Conservation (phyloP, 768 basidiomycete species). For the Daedalea quercina region DNA sequence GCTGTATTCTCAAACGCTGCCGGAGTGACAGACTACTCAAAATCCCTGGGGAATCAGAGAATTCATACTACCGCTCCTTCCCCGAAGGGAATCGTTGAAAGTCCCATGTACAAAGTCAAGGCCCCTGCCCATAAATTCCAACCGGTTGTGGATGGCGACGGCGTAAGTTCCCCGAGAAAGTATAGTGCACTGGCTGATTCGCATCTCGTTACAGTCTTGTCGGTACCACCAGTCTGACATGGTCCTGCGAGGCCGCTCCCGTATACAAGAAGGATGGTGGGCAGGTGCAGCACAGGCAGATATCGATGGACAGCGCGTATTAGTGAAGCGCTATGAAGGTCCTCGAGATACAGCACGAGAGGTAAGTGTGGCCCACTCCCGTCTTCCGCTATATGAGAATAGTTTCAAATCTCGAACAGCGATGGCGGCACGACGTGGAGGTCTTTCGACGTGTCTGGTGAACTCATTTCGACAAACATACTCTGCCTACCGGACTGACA, state of each 20-base stretch:
- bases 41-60: too few relatives aligned
- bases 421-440: conserved; percentile 45
- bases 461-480: conserved; percentile 9
- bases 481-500: neutral
- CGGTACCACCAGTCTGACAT: conserved; percentile 47
- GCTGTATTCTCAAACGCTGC: neutral
- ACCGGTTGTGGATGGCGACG: too few relatives aligned
- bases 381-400: neutral
- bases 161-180: too few relatives aligned
- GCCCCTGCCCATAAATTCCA: too few relatives aligned
- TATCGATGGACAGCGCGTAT: conserved; percentile 31
- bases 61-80: too few relatives aligned
- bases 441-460: conserved; percentile 43
- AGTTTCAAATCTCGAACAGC: conserved; percentile 19
- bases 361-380: conserved; percentile 14
- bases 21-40: too few relatives aligned
- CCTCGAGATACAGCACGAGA: conserved; percentile 24
- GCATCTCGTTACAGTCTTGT: conserved; percentile 29
- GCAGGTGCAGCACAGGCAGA: conserved; percentile 34
- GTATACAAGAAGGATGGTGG: conserved; percentile 43
- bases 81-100: too few relatives aligned
- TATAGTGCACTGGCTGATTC: neutral
- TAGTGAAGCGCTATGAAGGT: conserved; percentile 41
- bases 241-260: conserved; percentile 27
- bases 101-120: too few relatives aligned